Conservation (phyloP, 2,329 filamentous ascomycete species). For the Aspergillus japonicus region DNA sequence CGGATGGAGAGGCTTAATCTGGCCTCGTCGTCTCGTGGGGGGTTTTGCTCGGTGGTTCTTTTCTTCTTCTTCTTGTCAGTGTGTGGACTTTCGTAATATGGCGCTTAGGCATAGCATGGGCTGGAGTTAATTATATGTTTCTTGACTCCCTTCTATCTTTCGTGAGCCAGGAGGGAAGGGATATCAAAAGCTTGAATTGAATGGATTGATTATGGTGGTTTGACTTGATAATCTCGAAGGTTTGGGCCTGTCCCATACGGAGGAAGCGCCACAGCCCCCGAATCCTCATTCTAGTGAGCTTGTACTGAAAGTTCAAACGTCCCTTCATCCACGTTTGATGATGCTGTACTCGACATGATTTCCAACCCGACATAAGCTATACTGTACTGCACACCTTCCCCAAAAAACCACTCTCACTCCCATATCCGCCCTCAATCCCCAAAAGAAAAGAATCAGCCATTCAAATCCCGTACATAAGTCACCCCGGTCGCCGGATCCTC, state of each 20-base stretch:
- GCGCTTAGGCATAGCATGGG: slow-evolving; percentile 42
- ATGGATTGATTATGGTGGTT: neutral
- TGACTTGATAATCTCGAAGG: too few species aligned
- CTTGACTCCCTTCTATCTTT: slow-evolving; percentile 3
- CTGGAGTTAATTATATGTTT: slow-evolving; percentile 32
- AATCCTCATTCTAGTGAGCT: too few species aligned
- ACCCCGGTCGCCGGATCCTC: neutral
- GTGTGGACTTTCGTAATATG: slow-evolving; percentile 17
- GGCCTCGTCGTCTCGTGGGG: neutral
- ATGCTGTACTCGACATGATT: too few species aligned
- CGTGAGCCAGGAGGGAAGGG: neutral
- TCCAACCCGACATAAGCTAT: too few species aligned
- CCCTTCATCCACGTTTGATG: too few species aligned
- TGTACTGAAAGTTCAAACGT: too few species aligned
- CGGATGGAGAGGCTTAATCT: slow-evolving; percentile 27
- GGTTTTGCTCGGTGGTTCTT: slow-evolving; percentile 13
- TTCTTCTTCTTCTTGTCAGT: slow-evolving; percentile 19
- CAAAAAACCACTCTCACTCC: too few species aligned
- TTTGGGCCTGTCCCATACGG: too few species aligned
- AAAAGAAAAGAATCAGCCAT: neutral
- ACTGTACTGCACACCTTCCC: too few species aligned
- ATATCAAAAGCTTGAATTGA: slow-evolving; percentile 2
- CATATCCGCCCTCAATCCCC: neutral
- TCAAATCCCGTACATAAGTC: neutral
- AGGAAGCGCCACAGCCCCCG: too few species aligned